Base-by-base conservation (phyloP, 257 asterid species). In the Penstemon eatonii region DNA sequence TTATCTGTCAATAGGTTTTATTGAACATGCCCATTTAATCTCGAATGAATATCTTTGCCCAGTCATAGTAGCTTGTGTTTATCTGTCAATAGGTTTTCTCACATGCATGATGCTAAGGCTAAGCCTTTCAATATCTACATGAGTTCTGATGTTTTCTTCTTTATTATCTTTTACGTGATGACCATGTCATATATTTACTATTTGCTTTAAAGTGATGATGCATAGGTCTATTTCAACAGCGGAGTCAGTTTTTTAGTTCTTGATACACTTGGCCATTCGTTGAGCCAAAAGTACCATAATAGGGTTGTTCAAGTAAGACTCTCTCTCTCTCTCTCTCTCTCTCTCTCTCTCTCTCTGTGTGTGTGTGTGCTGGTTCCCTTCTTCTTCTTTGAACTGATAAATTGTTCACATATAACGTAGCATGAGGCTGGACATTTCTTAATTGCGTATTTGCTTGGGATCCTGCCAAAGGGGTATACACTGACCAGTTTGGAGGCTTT, bases 401-500 rank as follows among this genome's bases (percentile, higher is more conserved):
- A 3, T 76, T 63, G 45, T 66, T 43, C 67, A 55, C 66, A 33
- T 79, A 39, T 75, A 71, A 47, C 66, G 55, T 74, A 93, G 99
- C 99, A 93, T 72, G 99, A 93, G 81, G 96, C 99, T 40, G 99
- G 99, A 64, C 99, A 93, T 85, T 90, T 93, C 89, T 80, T 93
- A 82, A 85, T 84, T 68, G 99, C 99, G 41, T 93, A 93, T 82
- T 75, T 93, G 90, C 92, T 90, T 6, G 99, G 99, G 42, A 78
- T 93, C 74, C 92, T 93, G 56, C 99, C 96, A 51, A 90, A 73
- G 82, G 91, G 89, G 51, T 93, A 90, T 74, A 73, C 95, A 8
- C 77, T 93, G 8, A 88, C 99, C 69, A 90, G 99, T 81, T 85
- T 91, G 84, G 97, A 93, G 45, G 96, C 97, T 65, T 76, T 86